Base-by-base conservation (phyloP, 257 asterid genomes). In the Osmanthus fragrans region DNA sequence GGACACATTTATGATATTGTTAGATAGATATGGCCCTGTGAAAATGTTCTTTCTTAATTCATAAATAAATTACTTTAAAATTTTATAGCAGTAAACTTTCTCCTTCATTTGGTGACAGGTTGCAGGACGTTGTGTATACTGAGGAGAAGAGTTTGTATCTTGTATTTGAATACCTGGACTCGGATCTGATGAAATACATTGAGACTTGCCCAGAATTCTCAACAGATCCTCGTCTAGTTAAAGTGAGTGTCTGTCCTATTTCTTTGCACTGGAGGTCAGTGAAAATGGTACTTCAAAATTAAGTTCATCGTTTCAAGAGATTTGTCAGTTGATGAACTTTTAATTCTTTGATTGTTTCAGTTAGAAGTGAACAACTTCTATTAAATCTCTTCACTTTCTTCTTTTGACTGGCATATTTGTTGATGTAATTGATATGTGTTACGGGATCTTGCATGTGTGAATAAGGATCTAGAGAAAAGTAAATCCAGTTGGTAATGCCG, bases 181-280 rank as follows among this genome's bases (percentile, higher is more conserved):
- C 91, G 92, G 98, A 95, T 84, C 85, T 95, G 92, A 95, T 90
- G 91, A 95, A 93, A 76, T 97, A 95, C 82, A 95, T 95, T 98
- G 99, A 93, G 86, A 83, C 99, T 13, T 88, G 86, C 79, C 98
- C 99, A 37, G 97, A 92, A 47, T 89, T 95, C 88, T 85, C 96
- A 5, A 79, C 92, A 90, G 90, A 93, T 84, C 96, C 95, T 79
- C 93, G 86, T 66, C 76, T 86, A 69, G 87, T 90, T 69, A 95
- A 90, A 87, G 98, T 93, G 86, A 85, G 95, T 87, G 73, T 69
- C 25, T 51, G 51, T 21, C 73, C 81, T 84, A 72, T 75, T 67
- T 81, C 72, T 69, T 76, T 39, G 60, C n/a, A 40, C 51, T 56
- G 76, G 76, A 71, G 77, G 75, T 77, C 71, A 51, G 71, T 56